Evolutionary conservation across 306 rosid species (phyloP), one percentile per base, ranked within the genome.

Genomic region (Dryas octopetala): DNA sequence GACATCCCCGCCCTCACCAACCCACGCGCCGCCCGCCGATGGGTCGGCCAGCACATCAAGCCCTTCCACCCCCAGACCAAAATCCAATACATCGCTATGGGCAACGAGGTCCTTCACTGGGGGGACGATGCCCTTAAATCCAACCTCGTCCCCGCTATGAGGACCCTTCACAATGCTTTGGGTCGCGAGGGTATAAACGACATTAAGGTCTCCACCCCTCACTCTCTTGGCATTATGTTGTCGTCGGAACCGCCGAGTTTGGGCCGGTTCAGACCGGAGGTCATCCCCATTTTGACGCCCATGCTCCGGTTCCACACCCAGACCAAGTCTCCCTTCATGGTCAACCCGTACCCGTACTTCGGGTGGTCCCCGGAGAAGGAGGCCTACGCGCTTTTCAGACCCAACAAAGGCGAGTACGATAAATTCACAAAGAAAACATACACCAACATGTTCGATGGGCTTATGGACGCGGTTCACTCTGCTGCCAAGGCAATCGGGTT

Each of bases 321-420:
- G 52, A 91, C 97, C 5, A 84, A 52, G 10, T 32, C 88, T 0
- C 99, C 99, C 0, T 89, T 95, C 6, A 95, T 95, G 97, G 96
- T 90, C 1, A 95, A 95, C 75, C 97, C 99, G 0, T 95, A 95
- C 44, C 97, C 99, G 0, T 95, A 92, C 58, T 95, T 95, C 70
- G 92, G 82, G 1, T 91, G 80, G 90, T 83, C 89, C 3, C 93
- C 92, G 0, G 77, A 87, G 0, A 63, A 72, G 70, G 79, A 78
- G 0, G 85, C 85, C 87, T 95, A 85, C 43, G 86, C 85, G 0
- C 59, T 95, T 23, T 95, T 95, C 83, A 46, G 64, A 46, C 97
- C 88, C 4, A 92, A 85, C 84, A 75, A 64, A 0, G 97, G 97
- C 0, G 45, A 89, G 12, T 68, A 16, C 41, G 99, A 95, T 78